phyloP scores from a whole-genome alignment of 2,329 filamentous ascomycete genomes.

The Aspergillus amoenus region DNA sequence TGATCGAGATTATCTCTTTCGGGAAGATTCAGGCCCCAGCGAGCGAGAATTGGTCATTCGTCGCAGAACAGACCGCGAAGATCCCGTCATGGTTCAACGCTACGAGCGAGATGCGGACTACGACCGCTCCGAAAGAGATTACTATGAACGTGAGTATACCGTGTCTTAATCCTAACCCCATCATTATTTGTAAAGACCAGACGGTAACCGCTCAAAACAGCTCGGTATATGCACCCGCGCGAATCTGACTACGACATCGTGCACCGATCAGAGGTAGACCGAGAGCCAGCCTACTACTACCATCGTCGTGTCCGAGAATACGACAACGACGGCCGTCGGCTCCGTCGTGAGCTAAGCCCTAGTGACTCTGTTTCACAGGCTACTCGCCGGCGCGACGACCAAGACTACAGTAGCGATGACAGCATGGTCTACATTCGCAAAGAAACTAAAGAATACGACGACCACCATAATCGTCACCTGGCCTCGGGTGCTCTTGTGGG shows the following conservation, averaged over 20 bases:
- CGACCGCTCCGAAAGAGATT: conserved; percentile 46
- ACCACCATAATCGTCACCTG: conserved; percentile 56
- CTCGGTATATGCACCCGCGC: conserved; percentile 49
- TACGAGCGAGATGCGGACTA: conserved; percentile 50
- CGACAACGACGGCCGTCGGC: conserved; percentile 47
- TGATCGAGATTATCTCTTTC: conserved; percentile 27
- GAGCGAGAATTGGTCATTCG: conserved; percentile 47
- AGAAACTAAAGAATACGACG: conserved; percentile 45
- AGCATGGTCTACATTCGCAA: conserved; percentile 61
- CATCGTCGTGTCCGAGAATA: conserved; percentile 57
- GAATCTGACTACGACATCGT: conserved; percentile 61
- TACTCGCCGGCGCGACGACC: conserved; percentile 39
- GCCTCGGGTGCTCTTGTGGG: conserved; percentile 64
- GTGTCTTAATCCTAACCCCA: conserved; percentile 45
- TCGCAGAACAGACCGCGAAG: conserved; percentile 48
- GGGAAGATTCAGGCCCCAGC: conserved; percentile 31
- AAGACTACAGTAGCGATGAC: conserved; percentile 59
- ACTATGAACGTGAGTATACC: conserved; percentile 45
- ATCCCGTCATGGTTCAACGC: conserved; percentile 40
- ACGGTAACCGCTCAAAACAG: conserved; percentile 58
- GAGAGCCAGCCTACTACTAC: conserved; percentile 63
- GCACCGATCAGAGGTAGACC: conserved; percentile 56
- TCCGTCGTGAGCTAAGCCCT: conserved; percentile 50
- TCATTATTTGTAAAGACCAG: conserved; percentile 54
- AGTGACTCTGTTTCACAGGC: conserved; percentile 55